Evolutionary conservation across 106 monocot genomes (phyloP).

Genomic region (Alisma plantagoaquatica): DNA sequence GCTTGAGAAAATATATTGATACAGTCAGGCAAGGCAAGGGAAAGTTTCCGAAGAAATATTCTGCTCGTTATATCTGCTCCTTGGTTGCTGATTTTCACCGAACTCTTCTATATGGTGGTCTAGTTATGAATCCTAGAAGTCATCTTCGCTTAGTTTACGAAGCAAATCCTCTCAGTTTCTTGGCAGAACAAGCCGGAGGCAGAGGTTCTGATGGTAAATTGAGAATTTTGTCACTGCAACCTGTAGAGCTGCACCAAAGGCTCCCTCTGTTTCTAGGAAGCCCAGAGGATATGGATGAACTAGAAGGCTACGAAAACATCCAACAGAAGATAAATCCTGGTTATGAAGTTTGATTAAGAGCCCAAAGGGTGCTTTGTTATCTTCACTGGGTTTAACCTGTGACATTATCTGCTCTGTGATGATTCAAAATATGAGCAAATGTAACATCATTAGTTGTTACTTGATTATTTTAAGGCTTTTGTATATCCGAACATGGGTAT

Average conservation of each 20-base stretch:
- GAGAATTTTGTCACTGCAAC: slow-evolving; percentile 80
- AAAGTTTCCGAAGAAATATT: slow-evolving; percentile 83
- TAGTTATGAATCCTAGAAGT: slow-evolving; percentile 91
- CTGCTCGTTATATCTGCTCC: slow-evolving; percentile 89
- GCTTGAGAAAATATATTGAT: slow-evolving; percentile 81
- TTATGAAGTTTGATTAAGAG: slow-evolving; percentile 86
- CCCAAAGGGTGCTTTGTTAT: too few species aligned
- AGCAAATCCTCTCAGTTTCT: slow-evolving; percentile 92
- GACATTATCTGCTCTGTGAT: too few species aligned
- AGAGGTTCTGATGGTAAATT: slow-evolving; percentile 83
- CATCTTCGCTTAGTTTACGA: slow-evolving; percentile 95
- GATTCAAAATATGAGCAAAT: too few species aligned
- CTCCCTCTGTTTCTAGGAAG: slow-evolving; percentile 88
- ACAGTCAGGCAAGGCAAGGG: slow-evolving; percentile 87
- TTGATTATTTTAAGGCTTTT: too few species aligned
- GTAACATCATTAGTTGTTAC: too few species aligned
- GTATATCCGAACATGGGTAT: too few species aligned
- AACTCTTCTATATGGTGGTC: slow-evolving; percentile 84
- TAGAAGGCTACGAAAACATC: slow-evolving; percentile 85
- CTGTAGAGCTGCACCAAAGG: slow-evolving; percentile 84
- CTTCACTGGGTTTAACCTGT: too few species aligned
- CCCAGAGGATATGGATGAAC: slow-evolving; percentile 76
- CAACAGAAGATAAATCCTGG: slow-evolving; percentile 98
- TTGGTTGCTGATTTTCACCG: slow-evolving; percentile 92
- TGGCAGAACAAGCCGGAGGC: slow-evolving; percentile 93